Evolutionary conservation across 345 rosid genomes (phyloP), one percentile per base, ranked within the genome.

Genomic region (Eucalyptus pauciflora): DNA sequence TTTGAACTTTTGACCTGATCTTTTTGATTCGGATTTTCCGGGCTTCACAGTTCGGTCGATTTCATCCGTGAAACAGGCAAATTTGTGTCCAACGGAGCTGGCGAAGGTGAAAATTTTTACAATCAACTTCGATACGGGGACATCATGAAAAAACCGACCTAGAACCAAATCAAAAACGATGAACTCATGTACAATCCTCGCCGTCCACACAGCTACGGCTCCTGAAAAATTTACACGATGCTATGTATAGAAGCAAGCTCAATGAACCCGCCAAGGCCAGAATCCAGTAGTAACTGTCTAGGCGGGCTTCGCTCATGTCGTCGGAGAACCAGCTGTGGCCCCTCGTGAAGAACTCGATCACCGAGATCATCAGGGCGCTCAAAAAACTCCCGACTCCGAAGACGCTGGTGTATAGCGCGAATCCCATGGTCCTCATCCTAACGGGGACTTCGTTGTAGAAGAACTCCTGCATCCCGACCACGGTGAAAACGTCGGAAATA

Each of bases 391-490:
- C 99, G 4, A 97, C 97, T 3, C 99, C 99, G 46, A 98, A 98
- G 17, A 98, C 99, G 62, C 99, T 96, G 0, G 98, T 96, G 88
- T 96, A 95, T 17, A 98, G 89, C 1, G 99, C 99, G 87, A 98
- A 96, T 10, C 97, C 99, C 98, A 96, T 95, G 1, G 99, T 95
- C 89, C 96, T 92, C 99, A 98, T 98, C 83, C 93, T 93, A 0
- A 92, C 93, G 2, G 99, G 99, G 22, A 98, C 99, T 89, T 98
- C 98, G 49, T 93, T 92, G 90, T 97, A 97, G 89, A 97, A 97
- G 90, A 96, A 97, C 93, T 97, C 99, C 90, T 97, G 99, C 99
- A 97, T 96, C 12, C 99, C 99, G 29, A 97, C 97, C 18, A 97
- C 99, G 0, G 99, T 98, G 91, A 98, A 98, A 43, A 98, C 94